Base-by-base conservation (phyloP, 1,284 basidiomycete species). In the Cutaneotrichosporon spelunceum region DNA sequence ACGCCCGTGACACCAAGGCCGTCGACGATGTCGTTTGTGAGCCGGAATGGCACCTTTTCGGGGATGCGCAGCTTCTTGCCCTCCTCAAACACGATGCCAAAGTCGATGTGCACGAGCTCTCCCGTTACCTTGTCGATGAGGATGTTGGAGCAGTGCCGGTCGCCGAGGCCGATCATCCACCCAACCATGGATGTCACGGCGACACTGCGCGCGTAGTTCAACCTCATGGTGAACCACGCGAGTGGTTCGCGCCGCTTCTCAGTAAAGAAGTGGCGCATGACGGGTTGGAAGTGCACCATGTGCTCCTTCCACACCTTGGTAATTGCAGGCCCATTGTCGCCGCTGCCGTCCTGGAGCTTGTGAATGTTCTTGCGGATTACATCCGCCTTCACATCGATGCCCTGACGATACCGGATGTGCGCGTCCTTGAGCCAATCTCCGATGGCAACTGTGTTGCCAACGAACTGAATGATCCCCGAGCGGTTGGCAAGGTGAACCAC, bases 61-160 rank as follows among this genome's bases (percentile, higher is more conserved):
- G 94, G 93, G 42, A 93, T 84, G 0, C 82, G 83, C 5, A 99
- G 82, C 23, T 87, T 80, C 72, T 88, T 90, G 14, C 96, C 95
- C 90, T 93, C 91, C 68, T 97, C 96, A 77, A 99, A 99, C 0
- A 93, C 93, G 59, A 98, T 91, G 2, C 95, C 95, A 33, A 99
- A 84, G 78, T 99, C 95, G 58, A 99, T 99, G 75, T 97, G 91
- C 5, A 94, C 85, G 34, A 95, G 83, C 75, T 98, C 93, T 24
- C 95, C 95, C 13, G 85, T 88, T 36, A 78, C 78, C 61, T 86
- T 86, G 76, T 98, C 93, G 60, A 99, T 82, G 49, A 99, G 82
- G 68, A 99, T 96, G 76, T 99, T 99, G 44, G 89, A 90, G 8
- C 86, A 85, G 74, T 99, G 95, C 19, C 95, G 85, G 74, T 99